Base-by-base conservation (phyloP, 768 basidiomycete species). In the Boletus rubescentipes region DNA sequence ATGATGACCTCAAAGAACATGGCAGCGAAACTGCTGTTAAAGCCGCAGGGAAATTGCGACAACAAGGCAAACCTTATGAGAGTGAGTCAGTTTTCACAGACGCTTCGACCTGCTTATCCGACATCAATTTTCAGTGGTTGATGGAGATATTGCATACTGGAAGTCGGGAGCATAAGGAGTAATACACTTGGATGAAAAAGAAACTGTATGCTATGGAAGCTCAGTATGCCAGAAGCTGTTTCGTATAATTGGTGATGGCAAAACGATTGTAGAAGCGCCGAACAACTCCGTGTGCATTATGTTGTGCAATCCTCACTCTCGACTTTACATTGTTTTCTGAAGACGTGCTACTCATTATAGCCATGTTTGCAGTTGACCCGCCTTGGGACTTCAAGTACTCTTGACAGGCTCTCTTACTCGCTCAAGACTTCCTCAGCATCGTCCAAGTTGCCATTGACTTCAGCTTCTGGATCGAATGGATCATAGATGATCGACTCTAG, bases 11-110 rank as follows among this genome's bases (percentile, higher is more conserved):
- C 55, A 87, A 87, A 65, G 93, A 97, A 71, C 77, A 94, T 61
- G 95, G 94, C 11, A 89, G 88, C 57, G 97, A 99, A 76, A 58
- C 82, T 8, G 85, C 89, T 16, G 95, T 97, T 66, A 98, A 98
- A 74, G 92, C 94, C 21, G 91, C 90, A 16, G 96, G 96, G 31
- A 97, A 95, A 75, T 80, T 94, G 51, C 78, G 92, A 67, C 96
- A 98, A 67, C 94, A 97, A 70, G 96, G 96, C 59, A 98, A 98
- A 72, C 90, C 93, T 3, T 99, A 95, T 68, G 93, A 96, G 73
- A 93, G 91, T 92, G 58, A 62, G 89, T 79, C 14, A 9, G 5
- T 11, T 45, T 41, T 6, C 14, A 14, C 20, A 21, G 14, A 37
- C 30, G 31, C 32, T 47, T 31, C 16, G 36, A 39, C 10, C n/a